Percentiles rank a stretch among this genome's conserved stretches.
Evolutionary conservation across 2,329 filamentous ascomycete species (phyloP).

Genomic region (Diaporthe batatas): DNA sequence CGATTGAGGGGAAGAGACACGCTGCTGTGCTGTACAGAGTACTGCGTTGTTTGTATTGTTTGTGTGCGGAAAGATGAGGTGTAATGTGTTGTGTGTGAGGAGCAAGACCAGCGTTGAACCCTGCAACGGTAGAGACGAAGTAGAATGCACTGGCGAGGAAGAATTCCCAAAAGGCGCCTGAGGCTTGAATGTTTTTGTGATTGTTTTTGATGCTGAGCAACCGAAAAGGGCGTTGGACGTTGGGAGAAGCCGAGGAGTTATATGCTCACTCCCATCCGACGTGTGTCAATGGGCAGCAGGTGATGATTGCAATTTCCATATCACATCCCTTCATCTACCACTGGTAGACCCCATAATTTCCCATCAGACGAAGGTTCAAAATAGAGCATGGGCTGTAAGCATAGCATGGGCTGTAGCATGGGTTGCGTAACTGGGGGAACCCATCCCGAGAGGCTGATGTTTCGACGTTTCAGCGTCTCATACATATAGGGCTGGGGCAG

Average conservation of each 20-base stretch:
- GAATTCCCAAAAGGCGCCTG: background rate
- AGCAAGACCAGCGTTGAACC: constrained; percentile 33
- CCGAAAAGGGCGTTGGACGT: background rate
- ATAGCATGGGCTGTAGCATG: background rate
- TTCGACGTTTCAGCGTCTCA: constrained; percentile 35
- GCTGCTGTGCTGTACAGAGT: constrained; percentile 6
- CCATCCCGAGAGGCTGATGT: constrained; percentile 27
- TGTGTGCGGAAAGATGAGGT: background rate
- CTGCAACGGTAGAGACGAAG: constrained; percentile 22
- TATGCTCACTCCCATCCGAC: constrained; percentile 22
- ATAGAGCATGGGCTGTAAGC: constrained; percentile 7
- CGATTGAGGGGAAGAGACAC: background rate
- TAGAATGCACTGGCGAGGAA: background rate
- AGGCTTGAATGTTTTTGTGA: constrained; percentile 15
- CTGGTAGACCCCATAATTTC: constrained; percentile 13
- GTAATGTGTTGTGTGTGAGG: background rate
- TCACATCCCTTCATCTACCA: constrained; percentile 22
- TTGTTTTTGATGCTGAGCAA: constrained; percentile 30
- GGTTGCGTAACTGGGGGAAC: constrained; percentile 27
- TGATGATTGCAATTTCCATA: constrained; percentile 25
- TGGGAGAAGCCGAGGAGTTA: constrained; percentile 6
- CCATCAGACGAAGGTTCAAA: constrained; percentile 30
- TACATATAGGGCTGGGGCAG: constrained; percentile 18
- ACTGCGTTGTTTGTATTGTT: constrained; percentile 4
- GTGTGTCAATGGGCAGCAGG: background rate